Evolutionary conservation across 495 filamentous ascomycete genomes (phyloP).

Genomic region (Xylaria scruposa): DNA sequence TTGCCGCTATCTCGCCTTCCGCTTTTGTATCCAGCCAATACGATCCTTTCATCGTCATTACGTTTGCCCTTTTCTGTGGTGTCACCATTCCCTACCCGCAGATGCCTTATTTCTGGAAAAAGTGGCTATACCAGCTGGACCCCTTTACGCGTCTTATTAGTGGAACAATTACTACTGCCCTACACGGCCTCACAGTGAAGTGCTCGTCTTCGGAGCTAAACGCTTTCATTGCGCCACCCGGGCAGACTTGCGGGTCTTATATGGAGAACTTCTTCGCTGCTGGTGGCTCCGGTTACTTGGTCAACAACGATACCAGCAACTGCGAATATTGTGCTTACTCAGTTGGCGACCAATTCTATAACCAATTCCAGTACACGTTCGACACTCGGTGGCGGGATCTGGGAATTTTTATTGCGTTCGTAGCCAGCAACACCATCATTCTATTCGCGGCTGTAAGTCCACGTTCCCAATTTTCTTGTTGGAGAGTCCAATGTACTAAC

Average conservation of each 20-base stretch:
- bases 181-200: constrained; percentile 67
- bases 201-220: constrained; percentile 66
- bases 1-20: constrained; percentile 72
- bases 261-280: constrained; percentile 70
- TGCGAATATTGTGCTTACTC: constrained; percentile 83
- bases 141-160: constrained; percentile 84
- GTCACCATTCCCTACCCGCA: constrained; percentile 77
- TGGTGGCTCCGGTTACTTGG: constrained; percentile 72
- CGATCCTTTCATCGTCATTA: constrained; percentile 80
- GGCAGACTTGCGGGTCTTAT: constrained; percentile 73
- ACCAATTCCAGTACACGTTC: constrained; percentile 66
- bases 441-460: constrained; percentile 69
- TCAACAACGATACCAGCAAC: constrained; percentile 63
- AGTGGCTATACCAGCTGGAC: constrained; percentile 82
- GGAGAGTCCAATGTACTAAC: background rate
- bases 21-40: constrained; percentile 74
- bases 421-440: constrained; percentile 78
- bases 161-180: constrained; percentile 77
- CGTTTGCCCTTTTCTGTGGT: constrained; percentile 84
- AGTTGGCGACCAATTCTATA: constrained; percentile 79
- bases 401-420: constrained; percentile 75
- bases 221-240: constrained; percentile 63
- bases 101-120: constrained; percentile 79
- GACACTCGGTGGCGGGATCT: constrained; percentile 77
- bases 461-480: background rate